phyloP scores from a whole-genome alignment of 129 eudicot genomes.

The Saposhnikovia divaricata region DNA sequence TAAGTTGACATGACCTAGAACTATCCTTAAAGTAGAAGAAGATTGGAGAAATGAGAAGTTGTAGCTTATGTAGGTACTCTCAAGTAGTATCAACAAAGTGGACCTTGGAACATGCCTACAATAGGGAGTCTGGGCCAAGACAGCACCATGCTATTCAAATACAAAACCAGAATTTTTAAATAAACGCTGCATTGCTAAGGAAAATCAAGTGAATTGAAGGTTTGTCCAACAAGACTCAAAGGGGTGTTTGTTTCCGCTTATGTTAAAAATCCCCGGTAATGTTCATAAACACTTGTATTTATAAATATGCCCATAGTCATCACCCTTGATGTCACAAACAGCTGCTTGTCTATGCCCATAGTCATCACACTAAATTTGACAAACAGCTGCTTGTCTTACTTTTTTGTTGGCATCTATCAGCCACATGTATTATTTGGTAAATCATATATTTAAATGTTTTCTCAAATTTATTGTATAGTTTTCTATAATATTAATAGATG shows the following conservation, averaged over 20 bases:
- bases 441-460: too few species aligned
- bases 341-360: background rate
- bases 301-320: background rate
- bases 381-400: background rate
- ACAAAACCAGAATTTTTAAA: background rate
- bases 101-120: background rate
- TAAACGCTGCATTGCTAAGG: background rate
- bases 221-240: background rate
- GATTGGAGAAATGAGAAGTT: background rate
- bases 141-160: background rate
- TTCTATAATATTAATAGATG: background rate
- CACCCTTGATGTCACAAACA: background rate
- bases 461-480: background rate
- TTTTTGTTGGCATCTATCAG: too few species aligned
- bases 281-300: too few species aligned
- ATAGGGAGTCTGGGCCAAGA: background rate
- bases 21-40: background rate
- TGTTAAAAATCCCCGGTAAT: too few species aligned
- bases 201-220: background rate
- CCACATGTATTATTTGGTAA: too few species aligned
- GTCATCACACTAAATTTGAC: background rate
- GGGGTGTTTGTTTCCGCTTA: background rate
- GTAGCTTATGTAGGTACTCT: background rate
- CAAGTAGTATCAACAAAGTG: background rate
- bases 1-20: background rate